Evolutionary conservation across 352 stramenopile genomes (phyloP).

Genomic region (Globisporangium iwayamae): DNA sequence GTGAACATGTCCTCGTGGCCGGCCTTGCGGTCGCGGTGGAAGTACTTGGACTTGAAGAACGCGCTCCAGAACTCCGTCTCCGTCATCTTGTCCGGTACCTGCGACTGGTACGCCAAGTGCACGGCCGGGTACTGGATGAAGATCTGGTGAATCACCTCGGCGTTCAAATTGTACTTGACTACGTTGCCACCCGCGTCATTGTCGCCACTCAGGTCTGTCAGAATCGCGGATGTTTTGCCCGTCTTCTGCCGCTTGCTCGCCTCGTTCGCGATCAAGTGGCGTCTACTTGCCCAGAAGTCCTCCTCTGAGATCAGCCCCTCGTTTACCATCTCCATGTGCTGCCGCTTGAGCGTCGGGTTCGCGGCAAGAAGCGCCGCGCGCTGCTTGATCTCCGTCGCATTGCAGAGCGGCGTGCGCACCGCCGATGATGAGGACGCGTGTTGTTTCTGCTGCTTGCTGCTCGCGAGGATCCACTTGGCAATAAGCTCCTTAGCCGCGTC

Average conservation of each 20-base stretch:
- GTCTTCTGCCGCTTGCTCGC: constrained; percentile 84
- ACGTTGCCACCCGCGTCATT: constrained; percentile 71
- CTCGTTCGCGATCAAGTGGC: constrained; percentile 80
- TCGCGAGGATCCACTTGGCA: constrained; percentile 43
- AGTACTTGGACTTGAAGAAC: constrained; percentile 90
- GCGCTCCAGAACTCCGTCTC: constrained; percentile 86
- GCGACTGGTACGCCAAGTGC: constrained; percentile 78
- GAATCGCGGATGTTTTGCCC: constrained; percentile 78
- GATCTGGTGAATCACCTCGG: constrained; percentile 88
- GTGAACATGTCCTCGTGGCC: constrained; percentile 85
- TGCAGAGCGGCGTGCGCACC: constrained; percentile 40
- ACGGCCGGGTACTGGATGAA: constrained; percentile 88
- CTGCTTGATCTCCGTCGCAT: constrained; percentile 80
- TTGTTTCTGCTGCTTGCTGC: constrained; percentile 25
- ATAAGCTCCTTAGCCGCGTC: constrained; percentile 72
- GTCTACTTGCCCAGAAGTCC: constrained; percentile 83
- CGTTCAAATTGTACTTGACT: constrained; percentile 89
- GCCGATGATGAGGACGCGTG: neutral
- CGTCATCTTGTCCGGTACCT: constrained; percentile 88
- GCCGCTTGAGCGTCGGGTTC: constrained; percentile 74
- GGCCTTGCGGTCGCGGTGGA: constrained; percentile 78
- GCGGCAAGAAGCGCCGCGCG: constrained; percentile 68
- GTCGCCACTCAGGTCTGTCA: constrained; percentile 74
- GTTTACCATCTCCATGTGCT: constrained; percentile 88
- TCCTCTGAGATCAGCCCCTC: constrained; percentile 82